Conservation (phyloP, 2,329 filamentous ascomycete genomes). For the Cadophora malorum region DNA sequence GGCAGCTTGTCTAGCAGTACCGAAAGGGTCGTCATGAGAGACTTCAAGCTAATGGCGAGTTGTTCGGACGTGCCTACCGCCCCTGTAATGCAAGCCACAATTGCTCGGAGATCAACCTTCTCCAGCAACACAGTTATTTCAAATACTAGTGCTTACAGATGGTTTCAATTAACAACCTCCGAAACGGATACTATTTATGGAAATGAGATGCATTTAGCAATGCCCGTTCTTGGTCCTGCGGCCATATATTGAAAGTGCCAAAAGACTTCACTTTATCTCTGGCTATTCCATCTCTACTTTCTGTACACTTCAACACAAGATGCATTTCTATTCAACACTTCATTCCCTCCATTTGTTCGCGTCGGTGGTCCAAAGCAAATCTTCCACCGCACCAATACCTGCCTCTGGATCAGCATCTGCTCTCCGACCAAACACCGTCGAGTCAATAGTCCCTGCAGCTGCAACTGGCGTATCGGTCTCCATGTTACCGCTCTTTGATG, state of each 20-base stretch:
- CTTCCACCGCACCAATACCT: neutral
- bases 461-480: neutral
- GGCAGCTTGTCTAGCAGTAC: too few relatives aligned
- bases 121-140: neutral
- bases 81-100: neutral
- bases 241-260: neutral
- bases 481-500: neutral
- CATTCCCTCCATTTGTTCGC: neutral
- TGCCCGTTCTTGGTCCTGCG: neutral
- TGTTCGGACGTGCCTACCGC: neutral
- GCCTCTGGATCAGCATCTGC: neutral
- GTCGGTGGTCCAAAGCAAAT: neutral
- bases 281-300: neutral
- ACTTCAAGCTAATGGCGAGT: neutral
- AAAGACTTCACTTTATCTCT: neutral
- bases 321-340: neutral
- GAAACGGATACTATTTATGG: neutral
- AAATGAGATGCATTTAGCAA: neutral
- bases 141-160: neutral
- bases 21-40: neutral
- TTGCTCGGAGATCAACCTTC: neutral
- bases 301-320: neutral
- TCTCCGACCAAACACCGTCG: neutral
- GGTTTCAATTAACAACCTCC: neutral
- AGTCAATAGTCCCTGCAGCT: neutral